Evolutionary conservation across 2,329 filamentous ascomycete species (phyloP), one percentile per base, ranked within the genome.

Genomic region (Trichoderma semiorbis): DNA sequence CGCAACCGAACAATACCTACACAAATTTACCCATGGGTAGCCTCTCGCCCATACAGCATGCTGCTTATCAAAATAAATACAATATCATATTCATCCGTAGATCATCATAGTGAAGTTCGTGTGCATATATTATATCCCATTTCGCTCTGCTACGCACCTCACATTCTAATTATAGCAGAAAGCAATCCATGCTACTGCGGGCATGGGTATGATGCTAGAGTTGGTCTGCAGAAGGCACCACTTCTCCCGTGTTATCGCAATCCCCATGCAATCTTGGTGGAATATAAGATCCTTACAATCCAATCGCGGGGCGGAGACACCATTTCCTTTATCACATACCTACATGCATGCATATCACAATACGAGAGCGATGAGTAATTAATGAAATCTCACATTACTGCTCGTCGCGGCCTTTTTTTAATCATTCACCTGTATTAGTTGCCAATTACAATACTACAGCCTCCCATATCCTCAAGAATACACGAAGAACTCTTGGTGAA

Each of bases 331-430:
- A 53, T 62, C 57, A 69, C 67, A 69, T 69, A 50, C 55, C 26
- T 53, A n/a, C 55, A 53, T 53, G 32, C 50, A 53, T 34, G 34
- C 28, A 36, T 57, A 58, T 30, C 34, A 43, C 60, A 63, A 66
- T 62, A 50, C 28, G 67, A 14, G 36, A 36, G 28, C 67, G 57
- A 69, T 36, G 67, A 69, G 39, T 36, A 50, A 69, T 61, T 50
- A 50, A 28, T 32, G 53, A 58, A 24, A 30, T 36, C 30, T 32
- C 6, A 4, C 47, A 14, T n/a, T 53, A 8, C 47, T 58, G n/a
- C 34, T 10, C 18, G 26, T 21, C 65, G 24, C 24, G 7, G 10
- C 11, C 16, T 7, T 36, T 53, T 36, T 36, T 53, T 7, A 24
- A 24, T 5, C 21, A 53, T 53, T 24, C 47, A 53, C 47, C n/a